Base-by-base conservation (phyloP, 1,139 yeast genomes). In the Magnusiomyces magnusii region DNA sequence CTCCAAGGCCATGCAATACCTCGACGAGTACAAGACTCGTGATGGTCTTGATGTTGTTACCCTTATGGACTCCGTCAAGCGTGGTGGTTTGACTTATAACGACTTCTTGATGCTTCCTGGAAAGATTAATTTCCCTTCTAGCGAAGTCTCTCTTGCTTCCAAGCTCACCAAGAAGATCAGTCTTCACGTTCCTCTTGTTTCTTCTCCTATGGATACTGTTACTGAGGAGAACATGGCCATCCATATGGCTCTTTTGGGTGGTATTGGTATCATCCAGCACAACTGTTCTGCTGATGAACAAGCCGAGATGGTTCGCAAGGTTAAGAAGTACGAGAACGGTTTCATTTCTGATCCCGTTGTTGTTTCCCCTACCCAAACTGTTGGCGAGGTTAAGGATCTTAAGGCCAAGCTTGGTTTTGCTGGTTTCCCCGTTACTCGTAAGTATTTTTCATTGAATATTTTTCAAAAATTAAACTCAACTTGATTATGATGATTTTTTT, bases 201-300 rank as follows among this genome's bases (percentile, higher is more conserved):
- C 98, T 44, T 90, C 97, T 70, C 99, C 99, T 68, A 93, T 93
- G 99, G 99, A 93, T 77, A 93, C 99, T 58, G 99, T 93, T 64
- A 95, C 99, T 61, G 99, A 93, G 79, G 80, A 91, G 64, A 87
- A 85, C 63, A 93, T 93, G 99, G 99, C 99, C 66, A 93, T 95
- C 69, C 86, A 91, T 78, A 92, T 93, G 97, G 98, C 99, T 67
- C 83, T 93, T 68, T 83, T 92, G 69, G 99, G 99, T 74, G 99
- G 99, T 76, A 91, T 93, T 75, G 99, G 99, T 83, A 89, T 95
- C 71, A 86, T 93, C 69, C 99, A 93, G 76, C 98, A 93, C 80
- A 93, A 93, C 81, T 92, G 97, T 78, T 75, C 96, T 62, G 81
- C 96, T 63, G 98, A 93, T 57, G 98, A 91, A 75, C 99, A 93